A percentile compares a stretch with the other conserved stretches of the same genome.
Evolutionary conservation across 2,329 filamentous ascomycete genomes (phyloP).

Genomic region (Colletotrichum tanaceti): DNA sequence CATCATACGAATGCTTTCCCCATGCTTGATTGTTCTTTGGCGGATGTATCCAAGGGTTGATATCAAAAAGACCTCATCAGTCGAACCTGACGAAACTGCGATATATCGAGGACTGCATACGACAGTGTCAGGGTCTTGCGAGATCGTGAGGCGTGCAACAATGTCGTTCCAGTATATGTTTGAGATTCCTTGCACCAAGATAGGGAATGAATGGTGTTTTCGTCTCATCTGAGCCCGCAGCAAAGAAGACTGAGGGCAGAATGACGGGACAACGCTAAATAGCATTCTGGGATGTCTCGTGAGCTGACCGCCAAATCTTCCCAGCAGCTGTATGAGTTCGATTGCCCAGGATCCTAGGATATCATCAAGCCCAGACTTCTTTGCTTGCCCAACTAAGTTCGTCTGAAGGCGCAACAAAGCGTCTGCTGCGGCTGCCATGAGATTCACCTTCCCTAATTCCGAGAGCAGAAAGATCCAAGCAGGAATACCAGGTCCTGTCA

Average conservation of each 20-base stretch:
- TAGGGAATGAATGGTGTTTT: background rate
- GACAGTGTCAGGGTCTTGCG: background rate
- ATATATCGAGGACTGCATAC: background rate
- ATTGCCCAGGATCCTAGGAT: background rate
- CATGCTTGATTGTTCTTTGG: background rate
- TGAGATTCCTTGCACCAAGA: background rate
- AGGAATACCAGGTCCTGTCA: too few relatives aligned
- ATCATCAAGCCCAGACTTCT: background rate
- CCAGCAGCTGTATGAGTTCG: background rate
- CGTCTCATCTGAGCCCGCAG: background rate
- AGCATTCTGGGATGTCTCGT: background rate
- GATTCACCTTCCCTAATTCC: background rate
- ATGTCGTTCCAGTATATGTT: background rate
- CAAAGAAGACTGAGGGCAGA: background rate
- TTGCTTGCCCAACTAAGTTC: background rate
- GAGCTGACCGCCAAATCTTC: background rate
- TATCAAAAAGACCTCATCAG: background rate
- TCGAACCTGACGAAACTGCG: background rate
- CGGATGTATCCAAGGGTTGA: background rate
- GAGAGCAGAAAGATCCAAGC: background rate
- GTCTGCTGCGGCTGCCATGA: background rate
- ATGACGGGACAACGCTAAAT: background rate
- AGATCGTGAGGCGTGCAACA: background rate
- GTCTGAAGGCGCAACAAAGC: background rate
- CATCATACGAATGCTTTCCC: background rate